Evolutionary conservation across 1,284 basidiomycete species (phyloP).

Genomic region (Tilletiopsis washingtonensis): DNA sequence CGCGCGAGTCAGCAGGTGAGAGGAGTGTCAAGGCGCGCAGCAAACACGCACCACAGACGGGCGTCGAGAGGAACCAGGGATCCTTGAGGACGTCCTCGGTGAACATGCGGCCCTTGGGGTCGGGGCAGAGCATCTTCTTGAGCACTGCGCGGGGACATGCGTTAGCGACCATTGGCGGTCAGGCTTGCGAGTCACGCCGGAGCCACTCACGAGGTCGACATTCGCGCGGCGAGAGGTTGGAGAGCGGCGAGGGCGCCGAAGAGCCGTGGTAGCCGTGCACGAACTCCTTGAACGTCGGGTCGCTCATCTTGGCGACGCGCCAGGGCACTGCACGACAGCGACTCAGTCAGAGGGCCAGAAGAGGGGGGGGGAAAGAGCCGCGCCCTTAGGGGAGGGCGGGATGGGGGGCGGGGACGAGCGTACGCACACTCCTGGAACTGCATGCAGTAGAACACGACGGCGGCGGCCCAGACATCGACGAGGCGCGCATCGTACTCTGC

Average conservation of each 20-base stretch:
- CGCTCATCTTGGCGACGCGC: conserved; percentile 80
- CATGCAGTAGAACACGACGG: conserved; percentile 95
- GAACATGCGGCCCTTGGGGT: conserved; percentile 68
- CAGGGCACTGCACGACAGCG: no score
- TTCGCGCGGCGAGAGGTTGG: conserved; percentile 77
- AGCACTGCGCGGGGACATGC: no score
- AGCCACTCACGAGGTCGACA: conserved; percentile 58
- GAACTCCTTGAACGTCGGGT: conserved; percentile 77
- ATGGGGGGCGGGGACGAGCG: no score
- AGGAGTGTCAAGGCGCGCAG: no score
- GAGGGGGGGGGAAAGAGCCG: neutral
- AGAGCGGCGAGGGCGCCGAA: conserved; percentile 55
- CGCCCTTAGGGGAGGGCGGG: no score
- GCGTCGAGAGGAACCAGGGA: conserved; percentile 60
- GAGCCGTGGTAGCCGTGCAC: conserved; percentile 56
- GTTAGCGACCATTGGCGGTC: neutral
- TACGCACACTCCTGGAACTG: conserved; percentile 46
- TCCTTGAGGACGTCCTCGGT: conserved; percentile 80
- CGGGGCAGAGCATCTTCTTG: conserved; percentile 91
- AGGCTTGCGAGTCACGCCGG: no score
- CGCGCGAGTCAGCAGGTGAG: no score
- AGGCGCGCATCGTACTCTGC: conserved; percentile 95
- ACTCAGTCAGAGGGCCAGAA: neutral
- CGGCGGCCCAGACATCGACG: conserved; percentile 96
- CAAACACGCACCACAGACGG: no score